phyloP scores from a whole-genome alignment of 768 basidiomycete species.

The Rhodotorula diobovata region DNA sequence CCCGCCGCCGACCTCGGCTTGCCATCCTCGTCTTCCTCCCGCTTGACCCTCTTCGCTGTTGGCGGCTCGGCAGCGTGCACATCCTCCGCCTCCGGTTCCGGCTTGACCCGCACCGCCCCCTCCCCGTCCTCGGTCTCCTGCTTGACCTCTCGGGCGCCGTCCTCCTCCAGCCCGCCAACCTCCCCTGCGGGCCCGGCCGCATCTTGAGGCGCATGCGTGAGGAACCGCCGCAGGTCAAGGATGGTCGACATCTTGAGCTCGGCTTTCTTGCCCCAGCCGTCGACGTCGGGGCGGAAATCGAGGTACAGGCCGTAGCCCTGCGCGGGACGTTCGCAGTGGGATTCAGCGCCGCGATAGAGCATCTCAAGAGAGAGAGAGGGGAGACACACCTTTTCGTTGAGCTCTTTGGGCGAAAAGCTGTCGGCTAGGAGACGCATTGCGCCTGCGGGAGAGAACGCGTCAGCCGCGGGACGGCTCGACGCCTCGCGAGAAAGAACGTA shows the following conservation, averaged over 20 bases:
- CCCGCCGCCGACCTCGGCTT: not conserved
- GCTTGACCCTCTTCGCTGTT: constrained; percentile 14
- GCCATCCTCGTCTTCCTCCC: constrained; percentile 3
- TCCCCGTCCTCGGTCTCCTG: constrained; percentile 3
- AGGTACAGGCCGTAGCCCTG: constrained; percentile 75
- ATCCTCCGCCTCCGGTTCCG: not conserved
- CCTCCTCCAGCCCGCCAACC: not conserved
- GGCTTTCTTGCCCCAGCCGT: constrained; percentile 73
- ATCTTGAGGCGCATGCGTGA: constrained; percentile 14
- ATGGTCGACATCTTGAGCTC: constrained; percentile 68
- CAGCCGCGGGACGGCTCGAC: no score
- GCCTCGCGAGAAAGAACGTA: constrained; percentile 48
- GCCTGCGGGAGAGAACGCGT: constrained; percentile 17
- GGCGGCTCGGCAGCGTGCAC: not conserved
- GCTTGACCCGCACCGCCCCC: not conserved
- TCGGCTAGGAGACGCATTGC: constrained; percentile 48
- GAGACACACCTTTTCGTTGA: constrained; percentile 41
- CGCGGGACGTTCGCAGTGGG: constrained; percentile 59
- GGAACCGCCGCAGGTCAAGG: constrained; percentile 50
- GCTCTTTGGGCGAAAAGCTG: constrained; percentile 47
- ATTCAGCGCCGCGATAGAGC: constrained; percentile 38
- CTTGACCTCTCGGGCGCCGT: not conserved
- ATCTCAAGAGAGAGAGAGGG: not conserved
- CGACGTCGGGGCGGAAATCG: constrained; percentile 75
- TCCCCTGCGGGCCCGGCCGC: no score